Evolutionary conservation across 1,284 basidiomycete genomes (phyloP).

Genomic region (Leccinum pachyderme): DNA sequence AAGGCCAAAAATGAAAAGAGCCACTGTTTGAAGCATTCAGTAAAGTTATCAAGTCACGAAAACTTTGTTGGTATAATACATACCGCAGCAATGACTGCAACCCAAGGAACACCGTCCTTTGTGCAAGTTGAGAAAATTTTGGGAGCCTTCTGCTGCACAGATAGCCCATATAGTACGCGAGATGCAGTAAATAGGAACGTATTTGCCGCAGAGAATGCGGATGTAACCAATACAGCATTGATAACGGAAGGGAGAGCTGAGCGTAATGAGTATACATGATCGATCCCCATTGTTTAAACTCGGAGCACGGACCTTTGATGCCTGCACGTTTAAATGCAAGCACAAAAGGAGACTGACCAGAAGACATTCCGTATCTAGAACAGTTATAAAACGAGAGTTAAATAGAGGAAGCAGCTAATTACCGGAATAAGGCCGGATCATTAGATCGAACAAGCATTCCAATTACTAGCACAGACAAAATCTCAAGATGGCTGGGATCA

Average conservation of each 20-base stretch:
- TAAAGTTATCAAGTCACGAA: constrained; percentile 4
- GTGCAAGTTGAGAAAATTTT: constrained; percentile 63
- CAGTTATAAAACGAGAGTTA: constrained; percentile 5
- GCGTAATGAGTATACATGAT: neutral
- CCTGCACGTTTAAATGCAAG: constrained; percentile 79
- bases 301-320: constrained; percentile 47
- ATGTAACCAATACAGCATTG: constrained; percentile 65
- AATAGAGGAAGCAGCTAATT: constrained; percentile 20
- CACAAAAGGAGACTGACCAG: constrained; percentile 75
- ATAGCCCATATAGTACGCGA: constrained; percentile 80
- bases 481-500: constrained; percentile 34
- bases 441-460: constrained; percentile 80
- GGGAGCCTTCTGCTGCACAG: constrained; percentile 75
- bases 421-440: constrained; percentile 55
- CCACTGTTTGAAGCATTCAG: constrained; percentile 40
- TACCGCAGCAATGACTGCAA: constrained; percentile 8
- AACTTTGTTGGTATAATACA: neutral
- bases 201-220: constrained; percentile 84
- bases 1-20: constrained; percentile 29
- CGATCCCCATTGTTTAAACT: neutral
- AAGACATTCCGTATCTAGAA: constrained; percentile 48
- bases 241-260: constrained; percentile 65
- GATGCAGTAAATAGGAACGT: constrained; percentile 79
- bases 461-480: constrained; percentile 69
- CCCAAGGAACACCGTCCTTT: constrained; percentile 22